phyloP scores from a whole-genome alignment of 2,329 filamentous ascomycete genomes.

The Calonectria leucothoes region DNA sequence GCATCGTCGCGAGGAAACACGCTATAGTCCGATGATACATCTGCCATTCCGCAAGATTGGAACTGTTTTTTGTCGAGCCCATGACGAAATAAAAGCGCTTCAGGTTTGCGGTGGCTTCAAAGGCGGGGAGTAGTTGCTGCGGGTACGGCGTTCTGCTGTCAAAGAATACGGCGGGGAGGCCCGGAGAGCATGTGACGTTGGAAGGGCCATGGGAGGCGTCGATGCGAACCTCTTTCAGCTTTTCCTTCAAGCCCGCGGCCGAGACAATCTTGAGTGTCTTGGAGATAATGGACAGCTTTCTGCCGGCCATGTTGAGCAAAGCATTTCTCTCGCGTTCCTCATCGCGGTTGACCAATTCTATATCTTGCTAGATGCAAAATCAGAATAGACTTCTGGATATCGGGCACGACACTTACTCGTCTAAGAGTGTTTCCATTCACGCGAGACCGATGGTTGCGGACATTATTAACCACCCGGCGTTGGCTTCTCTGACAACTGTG shows the following conservation, averaged over 20 bases:
- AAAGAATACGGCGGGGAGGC: background rate
- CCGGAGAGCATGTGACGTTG: background rate
- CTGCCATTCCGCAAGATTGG: background rate
- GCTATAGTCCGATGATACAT: background rate
- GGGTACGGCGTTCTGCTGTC: background rate
- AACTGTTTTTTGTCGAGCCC: background rate
- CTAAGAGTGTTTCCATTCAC: no score
- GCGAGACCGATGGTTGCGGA: no score
- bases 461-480: no score
- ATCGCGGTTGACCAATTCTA: no score
- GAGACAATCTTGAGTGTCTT: background rate
- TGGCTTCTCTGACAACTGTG: no score
- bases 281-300: background rate
- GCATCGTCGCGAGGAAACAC: background rate
- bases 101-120: background rate
- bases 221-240: constrained; percentile 9
- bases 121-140: background rate
- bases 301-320: background rate
- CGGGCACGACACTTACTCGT: no score
- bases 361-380: background rate
- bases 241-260: background rate
- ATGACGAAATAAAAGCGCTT: constrained; percentile 2
- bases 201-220: constrained; percentile 7
- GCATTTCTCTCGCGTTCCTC: no score
- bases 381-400: background rate